Base-by-base conservation (phyloP, 2,329 filamentous ascomycete species). In the Stemphylium vesicarium region DNA sequence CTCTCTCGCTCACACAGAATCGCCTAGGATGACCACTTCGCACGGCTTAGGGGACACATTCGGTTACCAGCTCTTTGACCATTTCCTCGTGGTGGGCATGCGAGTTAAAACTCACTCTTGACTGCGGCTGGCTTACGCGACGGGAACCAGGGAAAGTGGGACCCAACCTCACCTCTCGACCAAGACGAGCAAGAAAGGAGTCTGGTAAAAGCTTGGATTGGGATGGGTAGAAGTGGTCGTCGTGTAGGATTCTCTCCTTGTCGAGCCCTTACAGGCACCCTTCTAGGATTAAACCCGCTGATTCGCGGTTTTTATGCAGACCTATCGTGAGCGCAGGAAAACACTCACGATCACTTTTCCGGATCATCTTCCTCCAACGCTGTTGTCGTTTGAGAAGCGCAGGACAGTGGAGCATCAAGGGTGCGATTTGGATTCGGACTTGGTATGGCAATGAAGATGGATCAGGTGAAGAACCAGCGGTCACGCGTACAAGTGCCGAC, bases 361-460 rank as follows among this genome's bases (percentile, higher is more conserved):
- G 12, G 13, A 8, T 13, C 12, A 50, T 9, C 12, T 50, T 10
- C 31, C 47, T 12, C 22, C 38, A 12, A n/a, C 26, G 4, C 18
- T 50, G 20, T 42, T 26, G 9, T 15, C n/a, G 8, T 41, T 52
- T 29, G 29, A 41, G n/a, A 41, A 47, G 50, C 50, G 50, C 10
- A 47, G 36, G 26, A 35, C 4, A 29, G 24, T 39, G 4, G 42
- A 4, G 20, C 31, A 16, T 4, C 6, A 12, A 36, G 5, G 8
- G 42, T 31, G 42, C 31, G 8, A 36, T 52, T 20, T 52, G 36
- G 42, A 47, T 52, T 11, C 36, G 36, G 8, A 52, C 42, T 31
- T 47, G 42, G 50, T 52, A 47, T 39, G 36, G 50, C 29, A 52
- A 41, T 20, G 42, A 41, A 52, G 36, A 29, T 10, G 13, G 2